Evolutionary conservation across 176 grass and related monocot species (phyloP).

Genomic region (Melocanna baccifera): DNA sequence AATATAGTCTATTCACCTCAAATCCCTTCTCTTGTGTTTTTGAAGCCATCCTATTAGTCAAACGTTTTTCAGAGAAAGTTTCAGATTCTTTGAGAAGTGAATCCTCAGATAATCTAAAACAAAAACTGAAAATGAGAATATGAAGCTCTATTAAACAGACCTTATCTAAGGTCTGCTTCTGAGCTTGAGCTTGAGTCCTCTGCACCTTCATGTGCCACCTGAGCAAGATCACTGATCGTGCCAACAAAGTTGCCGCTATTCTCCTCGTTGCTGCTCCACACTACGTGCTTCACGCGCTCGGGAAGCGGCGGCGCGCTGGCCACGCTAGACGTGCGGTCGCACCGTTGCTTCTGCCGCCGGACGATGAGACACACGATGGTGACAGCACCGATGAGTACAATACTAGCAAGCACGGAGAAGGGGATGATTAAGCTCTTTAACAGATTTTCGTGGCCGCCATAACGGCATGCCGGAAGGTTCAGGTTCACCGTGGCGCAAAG

Average conservation of each 20-base stretch:
- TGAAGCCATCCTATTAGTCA: no score
- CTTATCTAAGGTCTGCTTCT: no score
- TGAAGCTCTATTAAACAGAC: no score
- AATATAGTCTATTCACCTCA: no score
- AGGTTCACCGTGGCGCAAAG: constrained; percentile 29
- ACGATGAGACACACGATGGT: not conserved
- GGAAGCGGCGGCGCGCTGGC: not conserved
- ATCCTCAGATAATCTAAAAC: no score
- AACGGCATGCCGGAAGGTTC: constrained; percentile 12
- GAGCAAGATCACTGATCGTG: no score
- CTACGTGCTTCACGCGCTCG: not conserved
- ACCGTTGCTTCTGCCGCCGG: not conserved
- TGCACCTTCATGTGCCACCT: no score
- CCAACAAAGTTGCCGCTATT: constrained; percentile 22
- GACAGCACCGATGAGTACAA: not conserved
- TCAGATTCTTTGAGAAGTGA: no score
- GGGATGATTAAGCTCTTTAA: constrained; percentile 3
- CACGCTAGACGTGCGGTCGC: constrained; percentile 33
- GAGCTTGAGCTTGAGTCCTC: no score
- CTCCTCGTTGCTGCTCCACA: not conserved
- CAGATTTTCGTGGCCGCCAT: not conserved
- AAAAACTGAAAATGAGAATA: no score
- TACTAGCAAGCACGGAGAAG: constrained; percentile 28
- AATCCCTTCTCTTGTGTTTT: no score
- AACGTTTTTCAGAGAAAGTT: no score